Conservation (phyloP, 1,284 basidiomycete genomes). For the Irpex lacteus region DNA sequence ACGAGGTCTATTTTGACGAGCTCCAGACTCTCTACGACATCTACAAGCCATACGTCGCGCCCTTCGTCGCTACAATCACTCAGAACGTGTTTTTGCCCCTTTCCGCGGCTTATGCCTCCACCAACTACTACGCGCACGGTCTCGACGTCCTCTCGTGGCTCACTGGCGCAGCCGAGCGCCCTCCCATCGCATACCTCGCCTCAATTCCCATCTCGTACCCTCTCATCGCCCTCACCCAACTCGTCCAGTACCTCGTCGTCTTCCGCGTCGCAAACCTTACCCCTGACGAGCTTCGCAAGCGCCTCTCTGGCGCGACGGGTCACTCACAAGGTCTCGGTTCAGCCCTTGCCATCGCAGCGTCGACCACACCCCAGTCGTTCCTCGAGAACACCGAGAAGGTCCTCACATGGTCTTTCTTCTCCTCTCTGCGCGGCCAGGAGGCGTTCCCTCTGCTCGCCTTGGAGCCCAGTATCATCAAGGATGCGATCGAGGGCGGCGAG, state of each 20-base stretch:
- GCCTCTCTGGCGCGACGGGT: slow-evolving; percentile 86
- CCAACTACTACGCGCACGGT: slow-evolving; percentile 77
- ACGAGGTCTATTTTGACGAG: slow-evolving; percentile 98
- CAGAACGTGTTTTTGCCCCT: slow-evolving; percentile 72
- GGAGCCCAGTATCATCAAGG: slow-evolving; percentile 85
- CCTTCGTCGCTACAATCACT: slow-evolving; percentile 68
- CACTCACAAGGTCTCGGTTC: slow-evolving; percentile 97
- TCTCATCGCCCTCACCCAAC: slow-evolving; percentile 94
- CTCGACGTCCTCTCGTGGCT: slow-evolving; percentile 88
- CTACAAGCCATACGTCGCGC: slow-evolving; percentile 82
- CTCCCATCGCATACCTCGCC: slow-evolving; percentile 85
- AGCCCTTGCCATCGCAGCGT: slow-evolving; percentile 85
- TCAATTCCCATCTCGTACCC: slow-evolving; percentile 95
- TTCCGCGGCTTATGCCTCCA: slow-evolving; percentile 58
- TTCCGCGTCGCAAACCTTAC: slow-evolving; percentile 73
- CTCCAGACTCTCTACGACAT: slow-evolving; percentile 89
- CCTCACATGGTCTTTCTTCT: slow-evolving; percentile 90
- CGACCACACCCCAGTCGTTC: slow-evolving; percentile 74
- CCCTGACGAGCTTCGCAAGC: slow-evolving; percentile 77
- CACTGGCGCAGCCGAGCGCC: slow-evolving; percentile 64
- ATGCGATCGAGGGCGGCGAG: slow-evolving; percentile 90
- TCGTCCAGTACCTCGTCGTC: slow-evolving; percentile 87
- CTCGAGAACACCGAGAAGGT: slow-evolving; percentile 79
- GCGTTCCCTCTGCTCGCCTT: slow-evolving; percentile 93
- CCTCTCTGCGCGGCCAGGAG: slow-evolving; percentile 90